Evolutionary conservation across 192 early-diverging fungal species (phyloP), one percentile per base, ranked within the genome.

Genomic region (Gigaspora rosea): DNA sequence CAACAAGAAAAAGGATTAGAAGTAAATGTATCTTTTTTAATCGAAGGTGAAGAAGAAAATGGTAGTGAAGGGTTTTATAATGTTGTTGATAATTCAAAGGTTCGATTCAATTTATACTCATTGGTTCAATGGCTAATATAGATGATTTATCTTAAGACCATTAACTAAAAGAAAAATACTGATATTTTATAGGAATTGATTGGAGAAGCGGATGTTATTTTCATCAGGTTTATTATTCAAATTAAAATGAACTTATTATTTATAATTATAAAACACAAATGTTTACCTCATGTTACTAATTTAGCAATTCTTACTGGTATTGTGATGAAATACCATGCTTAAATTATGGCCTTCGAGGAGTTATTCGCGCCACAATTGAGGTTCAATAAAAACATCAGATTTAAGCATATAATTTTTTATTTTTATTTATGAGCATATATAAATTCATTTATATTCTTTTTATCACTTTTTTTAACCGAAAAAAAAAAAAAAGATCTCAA

Each of bases 1-100:
- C 82, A 86, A 11, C 86, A 87, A 48, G 83, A 89, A n/a, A 83
- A 87, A 2, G 57, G 77, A 1, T 74, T 94, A 59, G 83, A 86
- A 59, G 81, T 89, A 16, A 86, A 92, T 47, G 91, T 94, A 8
- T 88, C 89, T 50, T 92, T 94, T 73, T 85, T 91, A 80, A 90
- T 94, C 46, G 92, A 94, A 78, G 92, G 92, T 52, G 92, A 94
- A 79, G 92, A 94, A 77, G 92, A 94, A 76, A 88, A 87, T 71
- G 91, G 92, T 36, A 92, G 91, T 74, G 78, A 84, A 7, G 92
- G 92, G 0, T 87, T 94, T 70, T 85, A 83, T 75, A 85, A 90
- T 46, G 88, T 90, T 6, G 82, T 92, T 8, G 86, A 84, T 35
- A 80, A 85, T 52, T 81, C 86, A 50, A 87, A 87, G 71, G 80